These are phyloP conservation scores for Fusarium dimerum DNA, from an alignment of 2,329 filamentous ascomycete species.

Conservation along the genomic window DNA sequence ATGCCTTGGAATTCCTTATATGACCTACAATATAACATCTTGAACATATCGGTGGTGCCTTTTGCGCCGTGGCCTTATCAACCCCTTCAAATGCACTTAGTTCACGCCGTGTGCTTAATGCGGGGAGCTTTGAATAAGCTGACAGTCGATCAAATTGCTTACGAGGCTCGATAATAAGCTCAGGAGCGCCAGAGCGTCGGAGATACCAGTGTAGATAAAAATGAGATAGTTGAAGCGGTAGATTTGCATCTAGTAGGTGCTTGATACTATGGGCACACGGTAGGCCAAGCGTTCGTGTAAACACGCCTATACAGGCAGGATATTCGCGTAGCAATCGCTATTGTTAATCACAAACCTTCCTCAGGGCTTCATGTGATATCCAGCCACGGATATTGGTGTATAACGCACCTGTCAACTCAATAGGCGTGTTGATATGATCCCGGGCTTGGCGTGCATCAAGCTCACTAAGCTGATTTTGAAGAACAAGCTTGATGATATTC, in stretches of 20 bases:
- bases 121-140: conserved; percentile 5
- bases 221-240: conserved; percentile 10
- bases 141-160: conserved; percentile 5
- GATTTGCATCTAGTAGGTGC: conserved; percentile 4
- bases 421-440: neutral
- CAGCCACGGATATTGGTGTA: conserved; percentile 2
- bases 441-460: neutral
- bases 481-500: neutral
- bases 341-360: conserved; percentile 1
- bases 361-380: neutral
- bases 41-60: neutral
- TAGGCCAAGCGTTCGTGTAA: conserved; percentile 4
- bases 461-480: neutral
- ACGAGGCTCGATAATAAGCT: conserved; percentile 12
- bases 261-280: neutral
- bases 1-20: conserved; percentile 8
- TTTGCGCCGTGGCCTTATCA: neutral
- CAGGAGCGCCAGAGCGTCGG: conserved; percentile 1
- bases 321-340: neutral
- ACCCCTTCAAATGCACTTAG: neutral
- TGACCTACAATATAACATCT: neutral
- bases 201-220: conserved; percentile 20
- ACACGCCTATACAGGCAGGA: conserved; percentile 13
- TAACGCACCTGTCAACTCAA: neutral
- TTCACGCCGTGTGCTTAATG: conserved; percentile 7